A percentile compares a stretch with the other conserved stretches of the same genome.
Conservation (phyloP, 2,329 filamentous ascomycete species). For the Xylaria digitata region DNA sequence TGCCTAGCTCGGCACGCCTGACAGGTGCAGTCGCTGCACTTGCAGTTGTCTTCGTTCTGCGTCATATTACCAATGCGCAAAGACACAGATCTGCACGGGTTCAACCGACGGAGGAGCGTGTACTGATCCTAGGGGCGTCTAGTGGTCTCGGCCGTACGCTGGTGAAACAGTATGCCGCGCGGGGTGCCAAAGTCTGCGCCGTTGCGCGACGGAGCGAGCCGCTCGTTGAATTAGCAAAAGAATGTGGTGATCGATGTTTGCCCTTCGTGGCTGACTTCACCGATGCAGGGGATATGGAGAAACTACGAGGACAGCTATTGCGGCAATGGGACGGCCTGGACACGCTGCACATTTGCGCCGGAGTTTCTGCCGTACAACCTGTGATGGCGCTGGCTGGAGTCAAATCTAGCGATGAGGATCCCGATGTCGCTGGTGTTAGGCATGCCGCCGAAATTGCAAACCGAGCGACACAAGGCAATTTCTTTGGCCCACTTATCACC, state of each 20-base stretch:
- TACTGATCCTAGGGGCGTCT: constrained; percentile 51
- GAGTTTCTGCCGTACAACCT: constrained; percentile 51
- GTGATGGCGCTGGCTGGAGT: constrained; percentile 47
- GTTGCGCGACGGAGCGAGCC: constrained; percentile 48
- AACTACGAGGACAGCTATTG: constrained; percentile 43
- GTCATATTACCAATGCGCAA: constrained; percentile 19
- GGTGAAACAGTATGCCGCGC: constrained; percentile 47
- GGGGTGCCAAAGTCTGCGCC: constrained; percentile 47
- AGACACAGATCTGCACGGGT: constrained; percentile 30
- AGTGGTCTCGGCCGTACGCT: constrained; percentile 50
- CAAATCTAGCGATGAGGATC: constrained; percentile 33
- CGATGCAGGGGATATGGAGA: constrained; percentile 46
- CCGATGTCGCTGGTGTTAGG: constrained; percentile 41
- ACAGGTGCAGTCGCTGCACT: constrained; percentile 31
- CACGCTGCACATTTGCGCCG: constrained; percentile 49
- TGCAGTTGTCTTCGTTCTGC: constrained; percentile 34
- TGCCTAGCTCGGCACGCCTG: constrained; percentile 20
- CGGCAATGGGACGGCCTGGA: constrained; percentile 49
- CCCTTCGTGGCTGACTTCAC: constrained; percentile 48
- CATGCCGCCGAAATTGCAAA: constrained; percentile 42
- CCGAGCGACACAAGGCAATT: constrained; percentile 47
- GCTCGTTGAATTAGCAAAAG: constrained; percentile 43
- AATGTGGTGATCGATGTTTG: constrained; percentile 47
- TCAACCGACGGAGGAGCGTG: constrained; percentile 44
- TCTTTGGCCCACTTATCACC: constrained; percentile 48